Evolutionary conservation across 306 rosid genomes (phyloP).

Genomic region (Abrus pulchellus): DNA sequence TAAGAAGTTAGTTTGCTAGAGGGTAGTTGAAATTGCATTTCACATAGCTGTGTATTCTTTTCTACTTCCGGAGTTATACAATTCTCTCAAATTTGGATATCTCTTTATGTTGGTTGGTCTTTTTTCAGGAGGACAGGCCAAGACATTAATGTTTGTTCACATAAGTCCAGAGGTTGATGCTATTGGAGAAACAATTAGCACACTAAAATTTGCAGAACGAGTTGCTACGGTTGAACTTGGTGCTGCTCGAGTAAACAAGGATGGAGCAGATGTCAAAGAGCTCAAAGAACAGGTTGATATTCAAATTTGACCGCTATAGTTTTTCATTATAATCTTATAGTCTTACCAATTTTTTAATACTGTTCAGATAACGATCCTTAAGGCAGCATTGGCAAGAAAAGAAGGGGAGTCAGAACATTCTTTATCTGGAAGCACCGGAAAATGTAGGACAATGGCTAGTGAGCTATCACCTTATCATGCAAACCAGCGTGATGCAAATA

Average conservation of each 20-base stretch:
- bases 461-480: slow-evolving; percentile 68
- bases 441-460: slow-evolving; percentile 60
- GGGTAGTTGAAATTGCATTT: slow-evolving; percentile 17
- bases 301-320: slow-evolving; percentile 17
- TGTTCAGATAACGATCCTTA: slow-evolving; percentile 77
- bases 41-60: slow-evolving; percentile 3
- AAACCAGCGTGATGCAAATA: slow-evolving; percentile 54
- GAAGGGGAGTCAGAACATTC: slow-evolving; percentile 67
- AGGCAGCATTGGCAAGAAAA: slow-evolving; percentile 80
- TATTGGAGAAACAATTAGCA: slow-evolving; percentile 84
- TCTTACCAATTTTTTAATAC: slow-evolving; percentile 15
- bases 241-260: slow-evolving; percentile 93
- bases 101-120: slow-evolving; percentile 36
- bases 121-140: slow-evolving; percentile 92
- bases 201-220: slow-evolving; percentile 95
- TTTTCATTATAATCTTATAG: slow-evolving; percentile 37
- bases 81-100: slow-evolving; percentile 2
- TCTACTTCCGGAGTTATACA: background rate
- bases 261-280: slow-evolving; percentile 80
- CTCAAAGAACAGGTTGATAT: slow-evolving; percentile 87
- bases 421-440: slow-evolving; percentile 69
- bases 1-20: slow-evolving; percentile 20
- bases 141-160: slow-evolving; percentile 97
- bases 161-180: slow-evolving; percentile 91
- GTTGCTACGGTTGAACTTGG: slow-evolving; percentile 98